Evolutionary conservation across 1,284 basidiomycete genomes (phyloP).

Genomic region (Sporisorium iseilematis-ciliati): DNA sequence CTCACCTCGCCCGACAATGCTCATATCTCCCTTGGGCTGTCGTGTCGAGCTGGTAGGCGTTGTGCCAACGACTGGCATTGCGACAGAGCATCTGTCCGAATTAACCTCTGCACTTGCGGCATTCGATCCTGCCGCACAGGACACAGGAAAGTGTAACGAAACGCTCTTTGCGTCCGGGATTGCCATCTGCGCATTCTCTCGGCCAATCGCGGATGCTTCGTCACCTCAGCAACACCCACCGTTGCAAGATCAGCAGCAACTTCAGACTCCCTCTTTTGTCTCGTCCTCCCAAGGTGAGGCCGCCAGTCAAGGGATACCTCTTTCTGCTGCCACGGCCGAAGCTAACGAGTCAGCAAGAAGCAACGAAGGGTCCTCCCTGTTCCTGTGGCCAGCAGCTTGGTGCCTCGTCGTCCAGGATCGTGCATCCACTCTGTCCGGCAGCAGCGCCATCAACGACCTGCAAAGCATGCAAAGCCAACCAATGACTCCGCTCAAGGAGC

Average conservation of each 20-base stretch:
- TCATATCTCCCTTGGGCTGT: slow-evolving; percentile 22
- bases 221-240: not conserved
- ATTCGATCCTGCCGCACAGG: not conserved
- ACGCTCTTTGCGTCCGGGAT: slow-evolving; percentile 25
- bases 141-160: not conserved
- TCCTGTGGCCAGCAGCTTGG: slow-evolving; percentile 38
- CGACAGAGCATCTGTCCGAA: slow-evolving; percentile 20
- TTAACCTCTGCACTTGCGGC: slow-evolving; percentile 9
- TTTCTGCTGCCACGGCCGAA: not conserved
- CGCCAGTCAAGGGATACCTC: slow-evolving; percentile 4
- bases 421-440: not conserved
- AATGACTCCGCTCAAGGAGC: slow-evolving; percentile 46
- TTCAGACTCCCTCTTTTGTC: not conserved
- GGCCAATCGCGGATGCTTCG: not conserved
- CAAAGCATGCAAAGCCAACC: slow-evolving; percentile 25
- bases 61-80: slow-evolving; percentile 7
- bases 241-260: not conserved
- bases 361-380: not conserved
- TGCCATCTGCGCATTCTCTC: slow-evolving; percentile 19
- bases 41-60: slow-evolving; percentile 15
- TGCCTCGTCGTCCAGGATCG: slow-evolving; percentile 21
- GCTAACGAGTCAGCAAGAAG: not conserved
- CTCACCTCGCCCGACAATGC: slow-evolving; percentile 2
- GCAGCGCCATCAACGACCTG: slow-evolving; percentile 11
- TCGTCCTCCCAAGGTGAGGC: slow-evolving; percentile 1